Evolutionary conservation across 805 yeast genomes (phyloP).

Genomic region (Candida khao-thaluensis): DNA sequence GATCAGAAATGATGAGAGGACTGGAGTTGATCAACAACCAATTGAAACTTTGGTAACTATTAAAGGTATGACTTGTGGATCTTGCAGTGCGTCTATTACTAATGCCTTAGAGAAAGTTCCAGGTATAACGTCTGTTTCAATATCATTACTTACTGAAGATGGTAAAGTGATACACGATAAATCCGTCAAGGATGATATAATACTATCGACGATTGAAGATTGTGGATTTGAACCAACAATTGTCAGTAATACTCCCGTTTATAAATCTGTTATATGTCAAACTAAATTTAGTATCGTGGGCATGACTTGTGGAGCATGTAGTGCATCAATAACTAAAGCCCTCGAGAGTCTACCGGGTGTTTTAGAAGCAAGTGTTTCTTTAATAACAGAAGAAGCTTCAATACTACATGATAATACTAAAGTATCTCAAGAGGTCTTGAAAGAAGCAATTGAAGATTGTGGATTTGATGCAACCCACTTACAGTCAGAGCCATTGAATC

Average conservation of each 20-base stretch:
- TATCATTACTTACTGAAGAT: constrained; percentile 38
- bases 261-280: not conserved
- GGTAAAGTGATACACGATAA: constrained; percentile 30
- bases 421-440: constrained; percentile 36
- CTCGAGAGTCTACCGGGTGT: constrained; percentile 53
- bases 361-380: constrained; percentile 56
- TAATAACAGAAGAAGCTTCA: constrained; percentile 71
- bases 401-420: constrained; percentile 44
- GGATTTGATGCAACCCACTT: constrained; percentile 34
- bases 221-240: constrained; percentile 60
- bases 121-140: constrained; percentile 27
- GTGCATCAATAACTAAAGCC: constrained; percentile 61
- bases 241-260: not conserved
- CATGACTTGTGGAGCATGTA: constrained; percentile 92
- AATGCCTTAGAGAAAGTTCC: constrained; percentile 24
- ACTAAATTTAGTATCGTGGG: constrained; percentile 49
- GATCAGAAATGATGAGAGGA: not conserved
- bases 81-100: constrained; percentile 42
- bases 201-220: constrained; percentile 23
- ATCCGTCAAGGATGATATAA: constrained; percentile 16
- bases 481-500: constrained; percentile 3
- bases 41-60: constrained; percentile 28
- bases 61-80: constrained; percentile 44
- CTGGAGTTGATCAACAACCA: not conserved
- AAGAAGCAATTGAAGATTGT: constrained; percentile 61